phyloP scores from a whole-genome alignment of 2,329 filamentous ascomycete species.

The Aspergillus melleus region DNA sequence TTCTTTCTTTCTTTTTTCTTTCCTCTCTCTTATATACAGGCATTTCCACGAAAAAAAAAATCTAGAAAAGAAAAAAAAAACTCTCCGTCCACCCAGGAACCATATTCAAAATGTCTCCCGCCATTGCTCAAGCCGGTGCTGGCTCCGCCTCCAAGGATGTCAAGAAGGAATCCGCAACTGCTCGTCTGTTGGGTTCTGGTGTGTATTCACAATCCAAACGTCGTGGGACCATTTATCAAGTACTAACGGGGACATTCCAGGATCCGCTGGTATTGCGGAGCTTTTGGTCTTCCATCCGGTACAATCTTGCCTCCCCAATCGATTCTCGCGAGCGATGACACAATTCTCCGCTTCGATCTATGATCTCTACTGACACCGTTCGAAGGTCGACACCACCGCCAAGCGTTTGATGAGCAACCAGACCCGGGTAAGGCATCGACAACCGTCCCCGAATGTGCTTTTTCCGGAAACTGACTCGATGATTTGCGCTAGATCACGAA shows the following conservation, averaged over 20 bases:
- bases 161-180: constrained; percentile 86
- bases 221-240: constrained; percentile 8
- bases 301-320: constrained; percentile 32
- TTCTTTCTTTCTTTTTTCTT: constrained; percentile 3
- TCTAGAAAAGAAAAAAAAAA: constrained; percentile 12
- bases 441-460: not conserved
- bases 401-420: constrained; percentile 99
- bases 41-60: constrained; percentile 1
- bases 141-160: constrained; percentile 57
- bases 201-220: constrained; percentile 25
- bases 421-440: constrained; percentile 58
- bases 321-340: not conserved
- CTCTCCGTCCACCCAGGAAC: constrained; percentile 5
- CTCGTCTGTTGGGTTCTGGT: constrained; percentile 91
- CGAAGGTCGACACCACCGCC: constrained; percentile 90
- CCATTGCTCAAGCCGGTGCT: constrained; percentile 35
- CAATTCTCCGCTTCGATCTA: not conserved
- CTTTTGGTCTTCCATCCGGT: constrained; percentile 90
- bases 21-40: not conserved
- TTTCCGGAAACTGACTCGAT: constrained; percentile 18
- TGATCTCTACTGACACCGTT: constrained; percentile 21
- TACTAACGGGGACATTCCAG: constrained; percentile 48
- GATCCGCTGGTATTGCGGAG: constrained; percentile 89
- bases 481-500: constrained; percentile 52
- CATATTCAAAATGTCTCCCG: constrained; percentile 57